Conservation (phyloP, 2,329 filamentous ascomycete genomes). For the Cordyceps pruinosa region DNA sequence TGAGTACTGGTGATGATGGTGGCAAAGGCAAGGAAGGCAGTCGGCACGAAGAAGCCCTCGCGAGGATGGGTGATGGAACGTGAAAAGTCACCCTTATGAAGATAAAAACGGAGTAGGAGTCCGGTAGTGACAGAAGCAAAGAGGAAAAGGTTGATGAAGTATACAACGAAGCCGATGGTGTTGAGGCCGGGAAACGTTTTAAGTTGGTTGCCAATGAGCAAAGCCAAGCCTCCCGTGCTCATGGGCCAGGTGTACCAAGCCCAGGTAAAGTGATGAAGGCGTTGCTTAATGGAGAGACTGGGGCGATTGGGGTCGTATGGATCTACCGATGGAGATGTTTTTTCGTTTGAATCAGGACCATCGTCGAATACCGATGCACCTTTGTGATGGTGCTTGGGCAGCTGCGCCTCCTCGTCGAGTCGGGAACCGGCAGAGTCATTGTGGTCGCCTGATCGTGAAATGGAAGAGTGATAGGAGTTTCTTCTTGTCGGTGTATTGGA, state of each 20-base stretch:
- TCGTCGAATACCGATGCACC: not conserved
- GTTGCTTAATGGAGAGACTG: conserved; percentile 34
- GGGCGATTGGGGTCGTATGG: conserved; percentile 20
- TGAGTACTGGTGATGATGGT: conserved; percentile 62
- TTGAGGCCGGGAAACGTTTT: conserved; percentile 56
- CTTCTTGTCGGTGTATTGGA: conserved; percentile 8
- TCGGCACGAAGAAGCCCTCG: conserved; percentile 66
- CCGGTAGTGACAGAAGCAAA: conserved; percentile 49
- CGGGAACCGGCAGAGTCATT: not conserved
- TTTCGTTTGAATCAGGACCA: not conserved
- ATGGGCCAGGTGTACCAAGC: conserved; percentile 70
- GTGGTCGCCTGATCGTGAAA: not conserved
- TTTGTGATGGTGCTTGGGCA: not conserved
- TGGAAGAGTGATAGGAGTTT: not conserved
- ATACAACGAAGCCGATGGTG: conserved; percentile 60
- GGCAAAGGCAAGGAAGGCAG: conserved; percentile 62
- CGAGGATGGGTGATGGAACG: conserved; percentile 55
- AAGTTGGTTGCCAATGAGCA: conserved; percentile 57
- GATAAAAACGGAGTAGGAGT: conserved; percentile 54
- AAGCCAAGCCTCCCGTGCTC: conserved; percentile 64
- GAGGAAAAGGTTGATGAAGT: conserved; percentile 59
- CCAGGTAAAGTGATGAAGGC: conserved; percentile 58
- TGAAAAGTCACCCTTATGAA: conserved; percentile 47
- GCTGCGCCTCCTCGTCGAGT: conserved; percentile 3
- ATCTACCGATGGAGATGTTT: conserved; percentile 13